Evolutionary conservation across 2,329 filamentous ascomycete genomes (phyloP), one percentile per base, ranked within the genome.

Genomic region (Alternaria solani): DNA sequence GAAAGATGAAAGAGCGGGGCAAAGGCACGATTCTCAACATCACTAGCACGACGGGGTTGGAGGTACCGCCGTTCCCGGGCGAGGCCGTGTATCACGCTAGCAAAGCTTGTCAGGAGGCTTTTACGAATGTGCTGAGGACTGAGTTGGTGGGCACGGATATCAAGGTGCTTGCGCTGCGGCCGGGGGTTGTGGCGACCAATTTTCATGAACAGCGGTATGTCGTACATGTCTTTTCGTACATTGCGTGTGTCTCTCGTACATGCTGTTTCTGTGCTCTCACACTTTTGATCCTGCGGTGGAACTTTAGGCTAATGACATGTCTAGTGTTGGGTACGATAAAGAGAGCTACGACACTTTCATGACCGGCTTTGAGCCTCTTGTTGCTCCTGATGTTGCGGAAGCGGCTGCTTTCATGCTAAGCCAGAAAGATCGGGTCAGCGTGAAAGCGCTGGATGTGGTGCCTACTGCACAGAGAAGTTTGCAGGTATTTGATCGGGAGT

Each of bases 71-170:
- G 0, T 85, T 85, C 51, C 73, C 80, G 0, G 82, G 83, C 12
- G 83, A 85, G 63, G 79, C 81, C 0, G 81, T 85, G 8, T 83
- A 84, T 55, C 82, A 84, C 59, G 76, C 82, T 5, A 80, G 74
- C 61, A 84, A 84, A 63, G 81, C 82, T 0, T 76, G 73, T 3
- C 81, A 83, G 52, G 83, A 85, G 55, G 83, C 72, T 0, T 85
- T 86, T 61, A 81, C 81, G 0, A 84, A 86, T 55, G 77, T 78
- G 1, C 74, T 86, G 9, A 73, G 83, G 0, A 83, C 77, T 18
- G 85, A 87, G 67, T 66, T 84, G 8, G 69, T 63, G 23, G 80
- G 78, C 3, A 83, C 81, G 0, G 79, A 83, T 61, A 82, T 85
- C 55, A 78, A 80, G n/a, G 81, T 85, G 0, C 57, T 84, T 7